Evolutionary conservation across 1,284 basidiomycete genomes (phyloP).

Genomic region (Fomes fomentarius): DNA sequence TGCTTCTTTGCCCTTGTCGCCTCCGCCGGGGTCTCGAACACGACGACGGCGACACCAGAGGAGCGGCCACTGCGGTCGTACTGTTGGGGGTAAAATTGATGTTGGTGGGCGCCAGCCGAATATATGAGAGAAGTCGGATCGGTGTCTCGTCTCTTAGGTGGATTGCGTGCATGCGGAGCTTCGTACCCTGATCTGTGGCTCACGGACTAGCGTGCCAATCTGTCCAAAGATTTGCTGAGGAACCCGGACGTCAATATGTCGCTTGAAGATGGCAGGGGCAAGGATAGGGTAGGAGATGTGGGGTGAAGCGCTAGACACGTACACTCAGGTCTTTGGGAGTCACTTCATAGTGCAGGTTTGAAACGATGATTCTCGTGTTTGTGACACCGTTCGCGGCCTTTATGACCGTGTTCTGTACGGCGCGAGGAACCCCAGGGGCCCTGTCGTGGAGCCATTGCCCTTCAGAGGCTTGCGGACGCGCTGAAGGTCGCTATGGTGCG

Average conservation of each 20-base stretch:
- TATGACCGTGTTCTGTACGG: constrained; percentile 31
- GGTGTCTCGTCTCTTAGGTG: constrained; percentile 47
- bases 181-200: constrained; percentile 95
- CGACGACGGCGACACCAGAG: constrained; percentile 80
- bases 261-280: too few relatives aligned
- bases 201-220: constrained; percentile 89
- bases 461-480: constrained; percentile 48
- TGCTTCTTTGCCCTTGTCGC: constrained; percentile 86
- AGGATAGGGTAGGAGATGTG: not conserved
- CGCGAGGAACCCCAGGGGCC: constrained; percentile 49
- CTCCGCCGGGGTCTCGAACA: constrained; percentile 80
- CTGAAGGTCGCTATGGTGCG: constrained; percentile 45
- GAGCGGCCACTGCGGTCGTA: constrained; percentile 97
- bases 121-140: constrained; percentile 41
- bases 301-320: constrained; percentile 40
- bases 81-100: constrained; percentile 45
- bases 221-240: constrained; percentile 86
- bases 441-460: constrained; percentile 73
- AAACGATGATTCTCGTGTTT: constrained; percentile 76
- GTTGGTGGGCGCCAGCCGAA: constrained; percentile 12
- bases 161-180: constrained; percentile 59
- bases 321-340: constrained; percentile 88
- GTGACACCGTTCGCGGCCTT: constrained; percentile 34
- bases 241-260: constrained; percentile 9
- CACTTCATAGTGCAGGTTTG: constrained; percentile 94